Evolutionary conservation across 345 rosid genomes (phyloP).

Genomic region (Salix arbutifolia): DNA sequence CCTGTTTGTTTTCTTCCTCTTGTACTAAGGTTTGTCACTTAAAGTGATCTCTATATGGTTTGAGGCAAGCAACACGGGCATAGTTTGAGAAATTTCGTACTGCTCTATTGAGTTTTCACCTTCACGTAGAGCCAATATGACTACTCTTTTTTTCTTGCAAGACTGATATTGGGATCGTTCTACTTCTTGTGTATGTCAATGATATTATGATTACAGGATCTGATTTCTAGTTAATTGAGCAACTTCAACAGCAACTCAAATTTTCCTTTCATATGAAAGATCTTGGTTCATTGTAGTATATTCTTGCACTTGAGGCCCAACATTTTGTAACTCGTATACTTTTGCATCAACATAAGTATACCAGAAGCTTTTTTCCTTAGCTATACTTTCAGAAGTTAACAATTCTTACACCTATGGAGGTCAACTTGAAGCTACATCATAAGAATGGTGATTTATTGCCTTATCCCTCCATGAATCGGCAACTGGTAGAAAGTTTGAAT

Average conservation of each 20-base stretch:
- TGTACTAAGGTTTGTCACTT: background rate
- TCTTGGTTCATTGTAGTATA: background rate
- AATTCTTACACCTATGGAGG: too few relatives aligned
- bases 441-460: too few relatives aligned
- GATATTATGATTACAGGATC: too few relatives aligned
- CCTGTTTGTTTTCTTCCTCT: background rate
- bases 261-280: background rate
- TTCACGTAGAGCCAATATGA: too few relatives aligned
- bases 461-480: too few relatives aligned
- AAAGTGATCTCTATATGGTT: background rate
- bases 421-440: too few relatives aligned
- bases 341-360: background rate
- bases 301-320: background rate
- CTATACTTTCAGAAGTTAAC: background rate
- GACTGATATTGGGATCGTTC: background rate
- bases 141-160: background rate
- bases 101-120: background rate
- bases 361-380: background rate
- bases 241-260: too few relatives aligned
- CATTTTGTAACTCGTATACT: background rate
- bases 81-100: too few relatives aligned
- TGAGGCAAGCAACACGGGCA: background rate
- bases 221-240: too few relatives aligned
- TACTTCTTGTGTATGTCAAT: too few relatives aligned
- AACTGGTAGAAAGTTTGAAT: too few relatives aligned